Evolutionary conservation across 2,329 filamentous ascomycete species (phyloP).

Genomic region (Aspergillus novofumigatus): DNA sequence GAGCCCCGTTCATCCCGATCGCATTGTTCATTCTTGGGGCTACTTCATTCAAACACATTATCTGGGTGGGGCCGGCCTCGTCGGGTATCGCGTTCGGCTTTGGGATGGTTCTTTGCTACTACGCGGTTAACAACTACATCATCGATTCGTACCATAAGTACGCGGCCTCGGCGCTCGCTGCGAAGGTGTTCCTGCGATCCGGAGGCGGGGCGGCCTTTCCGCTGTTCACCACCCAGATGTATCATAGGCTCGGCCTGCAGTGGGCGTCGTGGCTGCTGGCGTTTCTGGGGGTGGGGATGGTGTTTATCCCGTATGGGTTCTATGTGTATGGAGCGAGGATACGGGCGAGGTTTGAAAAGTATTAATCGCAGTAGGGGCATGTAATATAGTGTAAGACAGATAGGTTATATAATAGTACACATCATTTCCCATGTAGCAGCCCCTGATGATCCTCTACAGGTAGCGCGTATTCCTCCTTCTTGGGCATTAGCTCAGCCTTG

Average conservation of each 20-base stretch:
- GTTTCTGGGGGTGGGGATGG: slow-evolving; percentile 40
- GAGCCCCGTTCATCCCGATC: slow-evolving; percentile 64
- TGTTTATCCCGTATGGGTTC: slow-evolving; percentile 11
- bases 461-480: no score
- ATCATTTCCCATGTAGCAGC: no score
- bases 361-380: background rate
- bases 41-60: slow-evolving; percentile 55
- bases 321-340: slow-evolving; percentile 7
- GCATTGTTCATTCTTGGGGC: slow-evolving; percentile 61
- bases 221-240: slow-evolving; percentile 75
- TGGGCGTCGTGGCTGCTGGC: slow-evolving; percentile 68
- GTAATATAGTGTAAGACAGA: background rate
- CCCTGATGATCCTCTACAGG: no score
- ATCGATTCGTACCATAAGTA: slow-evolving; percentile 56
- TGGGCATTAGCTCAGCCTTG: background rate
- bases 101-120: slow-evolving; percentile 75
- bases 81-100: slow-evolving; percentile 68
- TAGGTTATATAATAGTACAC: background rate
- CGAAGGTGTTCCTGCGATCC: slow-evolving; percentile 49
- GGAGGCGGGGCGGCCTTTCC: slow-evolving; percentile 67
- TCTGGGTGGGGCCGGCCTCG: slow-evolving; percentile 53
- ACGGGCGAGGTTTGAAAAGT: slow-evolving; percentile 1
- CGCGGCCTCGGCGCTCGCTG: slow-evolving; percentile 41
- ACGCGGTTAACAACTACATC: slow-evolving; percentile 68
- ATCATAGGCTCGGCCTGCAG: slow-evolving; percentile 62